These are phyloP conservation scores for Pseudogymnoascus sp. DNA, from an alignment of 2,329 filamentous ascomycete genomes.

Conservation along the genomic window DNA sequence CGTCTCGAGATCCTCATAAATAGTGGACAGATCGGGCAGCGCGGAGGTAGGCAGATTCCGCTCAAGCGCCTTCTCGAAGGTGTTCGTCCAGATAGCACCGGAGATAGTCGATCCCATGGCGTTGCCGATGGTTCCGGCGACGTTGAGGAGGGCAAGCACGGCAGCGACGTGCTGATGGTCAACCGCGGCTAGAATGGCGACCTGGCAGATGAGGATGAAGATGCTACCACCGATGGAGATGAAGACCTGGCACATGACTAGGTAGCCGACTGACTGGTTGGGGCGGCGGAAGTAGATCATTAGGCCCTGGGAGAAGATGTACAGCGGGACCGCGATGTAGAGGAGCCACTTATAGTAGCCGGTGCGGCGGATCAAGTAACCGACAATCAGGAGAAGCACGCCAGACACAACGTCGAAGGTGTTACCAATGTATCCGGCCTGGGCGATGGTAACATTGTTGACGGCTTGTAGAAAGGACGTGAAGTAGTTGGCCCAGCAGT, in stretches of 20 bases:
- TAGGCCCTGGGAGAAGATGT: conserved; percentile 47
- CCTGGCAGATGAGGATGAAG: conserved; percentile 51
- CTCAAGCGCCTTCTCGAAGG: conserved; percentile 48
- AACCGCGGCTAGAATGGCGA: conserved; percentile 50
- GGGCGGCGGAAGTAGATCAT: conserved; percentile 54
- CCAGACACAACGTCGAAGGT: conserved; percentile 43
- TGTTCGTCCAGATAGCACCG: conserved; percentile 58
- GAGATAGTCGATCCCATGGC: conserved; percentile 56
- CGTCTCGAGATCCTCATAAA: conserved; percentile 47
- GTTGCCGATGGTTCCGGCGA: conserved; percentile 54
- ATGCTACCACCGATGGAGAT: conserved; percentile 53
- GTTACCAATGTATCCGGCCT: conserved; percentile 41
- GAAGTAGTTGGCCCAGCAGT: conserved; percentile 45
- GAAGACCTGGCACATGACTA: conserved; percentile 57
- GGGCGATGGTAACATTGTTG: conserved; percentile 40
- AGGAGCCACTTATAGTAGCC: conserved; percentile 49
- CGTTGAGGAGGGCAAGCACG: conserved; percentile 52
- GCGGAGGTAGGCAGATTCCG: conserved; percentile 43
- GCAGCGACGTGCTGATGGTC: conserved; percentile 55
- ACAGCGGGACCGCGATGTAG: conserved; percentile 48
- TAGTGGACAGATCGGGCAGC: conserved; percentile 36
- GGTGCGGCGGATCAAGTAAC: conserved; percentile 43
- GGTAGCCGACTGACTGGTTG: conserved; percentile 43
- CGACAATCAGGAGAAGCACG: conserved; percentile 44
- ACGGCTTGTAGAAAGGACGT: conserved; percentile 48